Conservation (phyloP, 306 rosid genomes). For the Trifolium repens region DNA sequence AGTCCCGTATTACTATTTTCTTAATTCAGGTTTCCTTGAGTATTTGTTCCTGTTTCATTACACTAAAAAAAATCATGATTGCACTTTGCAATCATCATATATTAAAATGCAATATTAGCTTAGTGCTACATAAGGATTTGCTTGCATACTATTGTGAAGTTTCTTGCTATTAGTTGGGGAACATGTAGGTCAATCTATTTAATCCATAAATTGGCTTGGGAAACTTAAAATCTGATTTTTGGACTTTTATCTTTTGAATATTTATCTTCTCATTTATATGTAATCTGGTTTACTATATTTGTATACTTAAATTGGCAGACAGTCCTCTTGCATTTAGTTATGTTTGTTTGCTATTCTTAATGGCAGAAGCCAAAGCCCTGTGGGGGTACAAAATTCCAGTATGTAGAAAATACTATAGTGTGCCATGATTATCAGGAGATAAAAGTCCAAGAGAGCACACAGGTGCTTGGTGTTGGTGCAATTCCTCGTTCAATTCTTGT, state of each 20-base stretch:
- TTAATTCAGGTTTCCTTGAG: slow-evolving; percentile 8
- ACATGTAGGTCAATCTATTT: slow-evolving; percentile 23
- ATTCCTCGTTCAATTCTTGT: slow-evolving; percentile 93
- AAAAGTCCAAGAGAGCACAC: slow-evolving; percentile 92
- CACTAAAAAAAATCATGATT: slow-evolving; percentile 7
- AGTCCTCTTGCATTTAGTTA: slow-evolving; percentile 30
- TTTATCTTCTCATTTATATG: slow-evolving; percentile 28
- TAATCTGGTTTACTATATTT: slow-evolving; percentile 1
- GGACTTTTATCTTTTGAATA: slow-evolving; percentile 27
- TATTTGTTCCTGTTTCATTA: background rate
- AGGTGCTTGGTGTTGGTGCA: slow-evolving; percentile 87
- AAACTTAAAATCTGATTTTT: slow-evolving; percentile 33
- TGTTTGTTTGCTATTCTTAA: slow-evolving; percentile 35
- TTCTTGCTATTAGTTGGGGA: slow-evolving; percentile 28
- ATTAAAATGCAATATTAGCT: slow-evolving; percentile 27
- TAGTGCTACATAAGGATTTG: slow-evolving; percentile 21
- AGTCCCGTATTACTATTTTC: slow-evolving; percentile 14
- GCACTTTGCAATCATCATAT: slow-evolving; percentile 29
- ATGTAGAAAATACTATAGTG: slow-evolving; percentile 75
- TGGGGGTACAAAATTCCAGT: slow-evolving; percentile 74
- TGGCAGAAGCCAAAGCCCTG: slow-evolving; percentile 69
- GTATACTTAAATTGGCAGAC: slow-evolving; percentile 1
- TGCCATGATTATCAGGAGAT: slow-evolving; percentile 97
- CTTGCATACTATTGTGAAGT: slow-evolving; percentile 30
- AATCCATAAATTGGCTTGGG: slow-evolving; percentile 3